Evolutionary conservation across 2,329 filamentous ascomycete genomes (phyloP).

Genomic region (Clonostachys solani): DNA sequence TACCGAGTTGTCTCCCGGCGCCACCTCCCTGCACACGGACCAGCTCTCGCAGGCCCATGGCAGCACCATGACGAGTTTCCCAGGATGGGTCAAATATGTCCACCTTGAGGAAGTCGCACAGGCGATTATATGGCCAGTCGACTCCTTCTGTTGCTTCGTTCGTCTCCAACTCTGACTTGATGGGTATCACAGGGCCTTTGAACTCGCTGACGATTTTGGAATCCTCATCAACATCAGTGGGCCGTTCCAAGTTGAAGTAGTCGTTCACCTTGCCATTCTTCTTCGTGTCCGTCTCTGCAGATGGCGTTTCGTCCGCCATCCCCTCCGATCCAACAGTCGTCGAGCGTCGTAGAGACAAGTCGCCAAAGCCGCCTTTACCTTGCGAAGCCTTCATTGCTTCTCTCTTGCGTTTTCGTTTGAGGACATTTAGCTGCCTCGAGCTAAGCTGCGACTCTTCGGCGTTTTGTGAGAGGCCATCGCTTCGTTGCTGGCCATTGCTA

Average conservation of each 20-base stretch:
- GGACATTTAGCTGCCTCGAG: conserved; percentile 87
- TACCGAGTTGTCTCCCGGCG: conserved; percentile 73
- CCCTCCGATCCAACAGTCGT: conserved; percentile 59
- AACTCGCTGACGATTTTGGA: conserved; percentile 92
- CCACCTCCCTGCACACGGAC: conserved; percentile 87
- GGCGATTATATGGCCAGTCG: conserved; percentile 91
- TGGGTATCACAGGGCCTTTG: conserved; percentile 75
- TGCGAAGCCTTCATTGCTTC: conserved; percentile 81
- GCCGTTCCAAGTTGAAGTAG: conserved; percentile 86
- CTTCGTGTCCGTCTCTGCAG: conserved; percentile 45
- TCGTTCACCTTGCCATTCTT: conserved; percentile 67
- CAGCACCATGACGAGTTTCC: conserved; percentile 94
- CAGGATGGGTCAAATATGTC: conserved; percentile 91
- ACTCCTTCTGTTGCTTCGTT: conserved; percentile 73
- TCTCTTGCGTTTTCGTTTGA: conserved; percentile 91
- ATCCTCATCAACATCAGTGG: conserved; percentile 77
- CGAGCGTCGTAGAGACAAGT: conserved; percentile 67
- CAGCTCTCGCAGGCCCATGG: conserved; percentile 90
- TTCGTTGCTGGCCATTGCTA: conserved; percentile 21
- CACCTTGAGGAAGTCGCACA: conserved; percentile 90
- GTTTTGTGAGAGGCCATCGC: conserved; percentile 31
- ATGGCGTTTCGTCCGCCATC: conserved; percentile 53
- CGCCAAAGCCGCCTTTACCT: conserved; percentile 85
- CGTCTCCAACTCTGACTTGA: conserved; percentile 81
- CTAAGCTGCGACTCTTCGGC: conserved; percentile 72